These are phyloP conservation scores for Basipetospora sp. DNA, from an alignment of 2,329 filamentous ascomycete species.

Conservation along the genomic window DNA sequence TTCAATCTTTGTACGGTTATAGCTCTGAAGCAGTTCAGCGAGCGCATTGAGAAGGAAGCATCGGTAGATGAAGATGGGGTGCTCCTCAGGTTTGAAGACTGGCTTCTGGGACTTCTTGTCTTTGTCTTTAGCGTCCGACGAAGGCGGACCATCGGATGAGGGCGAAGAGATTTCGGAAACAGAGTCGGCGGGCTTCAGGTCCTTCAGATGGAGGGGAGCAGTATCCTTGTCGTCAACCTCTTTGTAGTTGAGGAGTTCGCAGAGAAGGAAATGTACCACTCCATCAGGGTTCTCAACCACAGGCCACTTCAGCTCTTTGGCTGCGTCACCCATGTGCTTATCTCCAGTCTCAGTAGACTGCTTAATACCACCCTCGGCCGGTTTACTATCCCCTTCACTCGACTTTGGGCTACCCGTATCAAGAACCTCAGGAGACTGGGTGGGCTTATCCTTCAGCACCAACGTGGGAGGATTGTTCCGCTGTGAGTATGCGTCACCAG, in stretches of 20 bases:
- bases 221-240: constrained; percentile 63
- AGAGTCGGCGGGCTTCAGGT: constrained; percentile 1
- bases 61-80: constrained; percentile 90
- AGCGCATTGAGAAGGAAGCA: constrained; percentile 90
- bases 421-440: not conserved
- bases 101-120: constrained; percentile 54
- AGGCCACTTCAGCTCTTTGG: constrained; percentile 71
- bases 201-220: constrained; percentile 9
- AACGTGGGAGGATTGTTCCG: constrained; percentile 6
- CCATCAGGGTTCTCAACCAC: constrained; percentile 86
- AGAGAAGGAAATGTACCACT: constrained; percentile 86
- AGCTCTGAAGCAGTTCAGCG: constrained; percentile 77
- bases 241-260: constrained; percentile 78
- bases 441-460: constrained; percentile 6
- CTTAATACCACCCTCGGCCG: constrained; percentile 34
- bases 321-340: constrained; percentile 46
- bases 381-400: not conserved
- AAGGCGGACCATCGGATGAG: constrained; percentile 15
- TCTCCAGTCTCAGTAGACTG: constrained; percentile 44
- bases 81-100: constrained; percentile 77
- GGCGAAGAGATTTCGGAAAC: not conserved
- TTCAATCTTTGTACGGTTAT: constrained; percentile 89
- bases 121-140: constrained; percentile 25
- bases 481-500: constrained; percentile 1
- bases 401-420: not conserved